Percentiles rank a stretch among this genome's conserved stretches.
Conservation (phyloP, 2,329 filamentous ascomycete genomes). For the Cryphonectria carpinicola region DNA sequence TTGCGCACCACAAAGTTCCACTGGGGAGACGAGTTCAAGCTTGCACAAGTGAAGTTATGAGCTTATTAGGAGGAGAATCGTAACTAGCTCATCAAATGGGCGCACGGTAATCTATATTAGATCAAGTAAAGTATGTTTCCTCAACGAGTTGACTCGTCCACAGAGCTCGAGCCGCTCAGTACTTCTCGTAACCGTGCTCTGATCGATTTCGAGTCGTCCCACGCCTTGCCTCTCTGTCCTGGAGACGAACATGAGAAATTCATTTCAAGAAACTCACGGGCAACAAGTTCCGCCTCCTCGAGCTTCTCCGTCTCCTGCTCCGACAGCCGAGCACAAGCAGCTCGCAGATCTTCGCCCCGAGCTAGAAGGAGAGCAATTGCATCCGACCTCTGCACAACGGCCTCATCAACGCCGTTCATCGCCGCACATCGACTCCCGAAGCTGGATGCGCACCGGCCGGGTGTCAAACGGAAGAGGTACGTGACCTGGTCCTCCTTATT, state of each 20-base stretch:
- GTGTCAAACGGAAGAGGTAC: constrained; percentile 72
- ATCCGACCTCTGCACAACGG: constrained; percentile 76
- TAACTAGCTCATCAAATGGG: background rate
- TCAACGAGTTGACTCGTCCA: background rate
- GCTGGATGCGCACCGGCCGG: constrained; percentile 75
- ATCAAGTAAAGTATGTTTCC: too few relatives aligned
- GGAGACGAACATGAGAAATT: constrained; percentile 33
- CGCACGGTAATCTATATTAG: background rate
- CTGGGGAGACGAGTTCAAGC: background rate
- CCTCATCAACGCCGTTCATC: constrained; percentile 78
- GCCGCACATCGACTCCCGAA: constrained; percentile 86
- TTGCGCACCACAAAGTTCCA: background rate
- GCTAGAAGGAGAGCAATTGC: constrained; percentile 70
- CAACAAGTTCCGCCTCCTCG: constrained; percentile 65
- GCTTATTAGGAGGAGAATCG: background rate
- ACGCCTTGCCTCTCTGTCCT: background rate
- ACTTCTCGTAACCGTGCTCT: constrained; percentile 14
- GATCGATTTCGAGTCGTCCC: background rate
- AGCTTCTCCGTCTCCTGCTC: constrained; percentile 66
- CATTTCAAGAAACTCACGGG: constrained; percentile 60
- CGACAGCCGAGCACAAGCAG: constrained; percentile 71
- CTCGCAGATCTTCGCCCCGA: constrained; percentile 75
- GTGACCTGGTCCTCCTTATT: constrained; percentile 65
- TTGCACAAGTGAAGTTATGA: background rate
- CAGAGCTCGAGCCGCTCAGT: constrained; percentile 10